Evolutionary conservation across 495 filamentous ascomycete genomes (phyloP), one percentile per base, ranked within the genome.

Genomic region (Aspergillus taichungensis): DNA sequence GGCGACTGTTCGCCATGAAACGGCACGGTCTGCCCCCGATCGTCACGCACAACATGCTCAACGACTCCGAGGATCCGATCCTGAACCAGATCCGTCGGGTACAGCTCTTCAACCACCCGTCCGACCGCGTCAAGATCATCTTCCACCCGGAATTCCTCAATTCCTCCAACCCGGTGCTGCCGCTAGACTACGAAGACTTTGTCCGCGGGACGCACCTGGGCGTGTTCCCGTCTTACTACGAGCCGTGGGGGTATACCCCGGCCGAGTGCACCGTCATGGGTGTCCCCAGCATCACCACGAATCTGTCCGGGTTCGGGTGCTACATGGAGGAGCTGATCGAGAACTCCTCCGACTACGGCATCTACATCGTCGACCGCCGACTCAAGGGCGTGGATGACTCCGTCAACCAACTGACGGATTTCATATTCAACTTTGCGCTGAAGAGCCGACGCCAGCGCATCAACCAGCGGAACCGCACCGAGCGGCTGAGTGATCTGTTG

Each of bases 241-340:
- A 98, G 67, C 92, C 92, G 14, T 98, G 92, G 92, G 92, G 92
- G 43, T 98, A 98, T 56, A 98, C 92, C 0, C 92, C 92, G 0
- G 92, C 92, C 28, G 92, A 98, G 63, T 98, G 92, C 68, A 98
- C 92, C 0, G 92, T 98, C 36, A 98, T 98, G 92, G 92, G 92
- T 51, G 91, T 98, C 40, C 92, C 92, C 12, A 94, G 87, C 64
- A 98, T 98, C 68, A 97, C 92, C 6, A 98, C 92, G 8, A 98
- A 98, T 55, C 73, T 98, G 6, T 96, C 92, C 14, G 92, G 92
- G 6, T 98, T 98, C 52, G 92, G 92, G 33, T 98, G 92, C 64
- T 98, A 98, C 62, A 98, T 98, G 92, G 92, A 98, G 64, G 92
- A 98, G 60, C 70, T 98, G 51, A 96, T 98, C 52, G 92, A 97